Base-by-base conservation (phyloP, 345 rosid species). In the Citrus hindsii region DNA sequence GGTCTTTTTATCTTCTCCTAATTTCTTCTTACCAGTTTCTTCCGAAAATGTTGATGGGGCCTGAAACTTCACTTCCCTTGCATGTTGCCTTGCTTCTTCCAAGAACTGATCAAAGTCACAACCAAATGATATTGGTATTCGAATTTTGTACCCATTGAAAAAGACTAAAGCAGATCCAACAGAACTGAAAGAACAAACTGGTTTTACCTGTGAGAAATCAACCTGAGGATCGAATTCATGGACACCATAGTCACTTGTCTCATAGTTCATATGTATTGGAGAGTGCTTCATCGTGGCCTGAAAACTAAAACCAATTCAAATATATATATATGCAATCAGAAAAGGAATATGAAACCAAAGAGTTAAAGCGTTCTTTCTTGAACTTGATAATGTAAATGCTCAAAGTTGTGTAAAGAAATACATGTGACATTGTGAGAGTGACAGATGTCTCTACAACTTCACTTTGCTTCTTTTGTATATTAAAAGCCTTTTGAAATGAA, bases 51-150 rank as follows among this genome's bases (percentile, higher is more conserved):
- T 70, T 65, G 78, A 37, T 25, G 86, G 58, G 33, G 79, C 55
- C 27, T 42, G 72, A 6, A 65, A 24, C 58, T 75, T 84, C 58
- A 46, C 30, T 76, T 79, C 79, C 60, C 69, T 79, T 32, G 76
- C 85, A 76, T 85, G 86, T 71, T 87, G 85, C 72, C 81, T 88
- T 74, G 91, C 92, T 81, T 88, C 91, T 63, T 87, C 84, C 83
- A 91, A 77, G 83, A 88, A 89, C 94, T 88, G 80, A 75, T 77
- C 70, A 79, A 33, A 64, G 21, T n/a, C 62, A 32, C 64, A 72
- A 35, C 37, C 74, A 46, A 65, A 73, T 59, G 33, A 59, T 4
- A 32, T 25, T 48, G 33, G 56, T 21, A 71, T 46, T 14, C 2
- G 24, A 33, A 76, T 3, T 56, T 70, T 53, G n/a, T 40, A 63